Evolutionary conservation across 805 yeast genomes (phyloP).

Genomic region (Metschnikowia cubensis): DNA sequence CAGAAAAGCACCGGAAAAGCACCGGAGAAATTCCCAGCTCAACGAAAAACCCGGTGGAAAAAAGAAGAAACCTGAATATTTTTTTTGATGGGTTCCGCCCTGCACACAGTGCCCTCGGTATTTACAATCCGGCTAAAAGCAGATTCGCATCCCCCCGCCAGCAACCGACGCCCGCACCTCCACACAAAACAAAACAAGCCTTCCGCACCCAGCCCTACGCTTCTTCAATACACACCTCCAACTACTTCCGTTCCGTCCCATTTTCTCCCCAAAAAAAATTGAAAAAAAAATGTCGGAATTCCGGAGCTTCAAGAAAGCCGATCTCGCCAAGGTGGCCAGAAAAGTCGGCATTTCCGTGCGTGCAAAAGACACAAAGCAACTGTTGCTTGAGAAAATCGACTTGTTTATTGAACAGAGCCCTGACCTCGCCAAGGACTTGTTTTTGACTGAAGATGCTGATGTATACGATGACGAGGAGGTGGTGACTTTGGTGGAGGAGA

Average conservation of each 20-base stretch:
- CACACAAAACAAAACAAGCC: constrained; percentile 16
- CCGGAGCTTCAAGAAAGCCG: constrained; percentile 37
- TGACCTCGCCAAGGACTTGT: constrained; percentile 21
- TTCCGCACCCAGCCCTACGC: background rate
- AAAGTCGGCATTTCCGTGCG: constrained; percentile 33
- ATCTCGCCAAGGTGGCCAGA: constrained; percentile 32
- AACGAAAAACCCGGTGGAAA: no score
- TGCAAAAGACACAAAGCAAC: constrained; percentile 40
- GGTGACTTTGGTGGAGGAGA: constrained; percentile 34
- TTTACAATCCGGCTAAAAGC: background rate
- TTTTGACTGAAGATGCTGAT: constrained; percentile 18
- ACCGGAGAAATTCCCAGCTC: no score
- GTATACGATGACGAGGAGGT: constrained; percentile 29
- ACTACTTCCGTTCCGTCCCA: constrained; percentile 8
- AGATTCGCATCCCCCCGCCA: constrained; percentile 4
- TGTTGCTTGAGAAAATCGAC: constrained; percentile 37
- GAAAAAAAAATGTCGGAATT: constrained; percentile 27
- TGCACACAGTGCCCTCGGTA: background rate
- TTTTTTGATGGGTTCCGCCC: no score
- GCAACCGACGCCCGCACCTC: constrained; percentile 4
- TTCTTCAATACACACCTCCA: background rate
- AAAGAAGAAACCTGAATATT: no score
- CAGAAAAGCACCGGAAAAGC: no score
- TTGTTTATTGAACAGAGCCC: constrained; percentile 26
- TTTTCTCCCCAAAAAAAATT: no score